A percentile compares a stretch with the other conserved stretches of the same genome.
Conservation (phyloP, 2,329 filamentous ascomycete genomes). For the Intubia oerlemansii region DNA sequence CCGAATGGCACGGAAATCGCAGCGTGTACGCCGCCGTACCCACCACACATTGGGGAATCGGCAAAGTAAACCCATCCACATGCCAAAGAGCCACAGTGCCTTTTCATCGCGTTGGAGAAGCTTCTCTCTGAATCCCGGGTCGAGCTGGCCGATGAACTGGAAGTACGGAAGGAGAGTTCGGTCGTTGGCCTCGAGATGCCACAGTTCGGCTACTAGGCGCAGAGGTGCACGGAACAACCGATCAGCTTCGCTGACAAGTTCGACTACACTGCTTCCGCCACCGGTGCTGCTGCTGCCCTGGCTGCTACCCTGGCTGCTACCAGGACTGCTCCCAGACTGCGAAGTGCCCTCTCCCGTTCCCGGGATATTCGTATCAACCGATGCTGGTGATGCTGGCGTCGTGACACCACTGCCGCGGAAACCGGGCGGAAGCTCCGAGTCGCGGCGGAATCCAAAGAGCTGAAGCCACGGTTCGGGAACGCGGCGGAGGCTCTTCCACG, state of each 20-base stretch:
- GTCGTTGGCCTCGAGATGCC: slow-evolving; percentile 2
- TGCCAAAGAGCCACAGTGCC: slow-evolving; percentile 10
- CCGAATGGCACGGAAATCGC: slow-evolving; percentile 10
- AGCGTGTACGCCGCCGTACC: slow-evolving; percentile 7
- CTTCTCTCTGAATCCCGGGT: slow-evolving; percentile 6
- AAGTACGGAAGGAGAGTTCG: slow-evolving; percentile 8
- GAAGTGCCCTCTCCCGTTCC: too few relatives aligned
- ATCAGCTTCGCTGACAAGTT: slow-evolving; percentile 4
- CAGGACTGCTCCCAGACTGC: neutral
- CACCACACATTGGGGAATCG: slow-evolving; percentile 9
- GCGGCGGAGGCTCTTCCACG: slow-evolving; percentile 6
- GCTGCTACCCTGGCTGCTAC: neutral
- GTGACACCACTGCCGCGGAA: slow-evolving; percentile 1
- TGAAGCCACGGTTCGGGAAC: slow-evolving; percentile 8
- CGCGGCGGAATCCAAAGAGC: slow-evolving; percentile 6
- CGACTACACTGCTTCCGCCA: neutral
- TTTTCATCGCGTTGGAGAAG: slow-evolving; percentile 8
- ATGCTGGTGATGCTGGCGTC: neutral
- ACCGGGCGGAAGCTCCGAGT: neutral
- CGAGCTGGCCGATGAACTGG: slow-evolving; percentile 9
- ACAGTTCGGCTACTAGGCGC: slow-evolving; percentile 8
- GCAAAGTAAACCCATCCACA: slow-evolving; percentile 11
- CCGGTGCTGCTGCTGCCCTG: too few relatives aligned
- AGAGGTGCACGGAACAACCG: slow-evolving; percentile 7
- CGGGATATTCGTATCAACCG: too few relatives aligned